phyloP scores from a whole-genome alignment of 768 basidiomycete species.

The Serpula lacrymans region DNA sequence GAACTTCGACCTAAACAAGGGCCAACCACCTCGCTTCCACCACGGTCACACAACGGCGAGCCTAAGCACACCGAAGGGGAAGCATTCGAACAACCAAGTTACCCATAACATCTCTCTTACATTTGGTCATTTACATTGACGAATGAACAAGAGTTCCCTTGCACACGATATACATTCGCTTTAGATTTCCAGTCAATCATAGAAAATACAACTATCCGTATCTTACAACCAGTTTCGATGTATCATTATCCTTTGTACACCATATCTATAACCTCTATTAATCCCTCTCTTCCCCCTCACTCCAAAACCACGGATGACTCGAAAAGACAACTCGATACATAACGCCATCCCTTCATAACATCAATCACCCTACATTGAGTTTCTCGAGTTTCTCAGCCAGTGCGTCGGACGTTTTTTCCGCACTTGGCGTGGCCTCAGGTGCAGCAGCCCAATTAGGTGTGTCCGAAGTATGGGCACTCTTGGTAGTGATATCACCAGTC shows the following conservation, averaged over 20 bases:
- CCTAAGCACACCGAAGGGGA: not conserved
- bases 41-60: constrained; percentile 13
- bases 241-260: constrained; percentile 3
- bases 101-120: constrained; percentile 14
- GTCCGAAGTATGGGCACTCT: constrained; percentile 22
- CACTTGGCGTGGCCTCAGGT: constrained; percentile 10
- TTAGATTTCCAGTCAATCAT: not conserved
- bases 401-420: constrained; percentile 19
- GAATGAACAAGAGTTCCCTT: not conserved
- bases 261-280: constrained; percentile 5
- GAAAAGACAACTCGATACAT: not conserved
- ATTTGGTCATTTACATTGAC: not conserved
- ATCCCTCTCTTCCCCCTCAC: not conserved
- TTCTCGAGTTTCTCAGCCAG: constrained; percentile 54
- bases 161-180: not conserved
- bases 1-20: constrained; percentile 54
- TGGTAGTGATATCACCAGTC: constrained; percentile 18
- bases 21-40: constrained; percentile 20
- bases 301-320: constrained; percentile 1
- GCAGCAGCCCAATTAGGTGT: constrained; percentile 18
- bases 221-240: not conserved
- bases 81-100: constrained; percentile 7
- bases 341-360: constrained; percentile 1
- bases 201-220: not conserved
- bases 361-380: constrained; percentile 48